Evolutionary conservation across 192 early-diverging fungal species (phyloP), one percentile per base, ranked within the genome.

Genomic region (Backusella sp.): DNA sequence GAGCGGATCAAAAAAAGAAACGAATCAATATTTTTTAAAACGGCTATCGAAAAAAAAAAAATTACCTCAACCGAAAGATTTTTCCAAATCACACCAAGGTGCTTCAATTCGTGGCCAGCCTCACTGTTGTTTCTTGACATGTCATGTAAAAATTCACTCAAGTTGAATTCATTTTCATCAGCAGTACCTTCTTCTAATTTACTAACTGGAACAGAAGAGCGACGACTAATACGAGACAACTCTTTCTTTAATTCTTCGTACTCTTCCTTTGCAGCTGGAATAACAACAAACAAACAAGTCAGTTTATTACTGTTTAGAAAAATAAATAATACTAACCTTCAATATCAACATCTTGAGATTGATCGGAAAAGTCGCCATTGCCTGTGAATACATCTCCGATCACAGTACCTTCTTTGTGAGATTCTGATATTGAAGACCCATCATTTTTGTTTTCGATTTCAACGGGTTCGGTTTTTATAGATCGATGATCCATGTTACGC

Each of bases 61-160:
- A 8, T 9, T 52, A 59, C 68, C 52, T 82, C 71, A 52, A 82
- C 80, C 41, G 62, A 49, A 41, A 82, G 49, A 42, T 82, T 70
- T 53, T 69, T 75, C 80, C 80, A 82, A 37, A 73, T 68, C 4
- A 82, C 71, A 41, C 80, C 80, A 7, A 82, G 44, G 34, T 68
- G 62, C 65, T 78, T 82, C 4, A 23, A 21, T 26, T 56, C 4
- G 14, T 71, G 46, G 26, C 77, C 80, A 32, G 77, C 74, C 19
- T 49, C 73, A 11, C 8, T 23, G 19, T 23, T 36, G 3, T 71
- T 42, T 8, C 34, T 69, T 11, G 56, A 72, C 28, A 81, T 62
- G 41, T 62, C 59, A 39, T 75, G 72, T 36, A 81, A 44, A 71
- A 77, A 81, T 6, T 74, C 36, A 12, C 68, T 53, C 32, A 81